phyloP scores from a whole-genome alignment of 176 grass and related monocot genomes.

The Rhynchospora tenuis region DNA sequence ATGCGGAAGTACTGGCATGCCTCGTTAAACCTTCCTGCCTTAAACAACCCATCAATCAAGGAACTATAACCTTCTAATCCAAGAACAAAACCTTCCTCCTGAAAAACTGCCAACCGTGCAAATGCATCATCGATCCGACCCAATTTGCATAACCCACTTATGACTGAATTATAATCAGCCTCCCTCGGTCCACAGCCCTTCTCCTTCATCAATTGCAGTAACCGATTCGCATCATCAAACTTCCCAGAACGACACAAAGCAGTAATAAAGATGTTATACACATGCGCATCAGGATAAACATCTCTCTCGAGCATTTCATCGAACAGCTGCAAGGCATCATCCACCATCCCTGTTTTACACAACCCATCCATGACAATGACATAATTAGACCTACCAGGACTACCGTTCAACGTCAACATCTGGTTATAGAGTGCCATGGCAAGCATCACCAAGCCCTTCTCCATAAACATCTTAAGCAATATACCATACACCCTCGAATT shows the following conservation, averaged over 20 bases:
- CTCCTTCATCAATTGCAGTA: constrained; percentile 57
- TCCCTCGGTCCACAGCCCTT: constrained; percentile 45
- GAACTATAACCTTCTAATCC: constrained; percentile 69
- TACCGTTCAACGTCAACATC: constrained; percentile 41
- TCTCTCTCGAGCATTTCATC: constrained; percentile 77
- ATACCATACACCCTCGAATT: constrained; percentile 55
- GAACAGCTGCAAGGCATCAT: constrained; percentile 54
- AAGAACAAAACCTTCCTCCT: constrained; percentile 41
- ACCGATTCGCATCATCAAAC: constrained; percentile 35
- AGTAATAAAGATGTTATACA: constrained; percentile 57
- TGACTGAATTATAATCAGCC: constrained; percentile 44
- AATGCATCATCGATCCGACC: constrained; percentile 70
- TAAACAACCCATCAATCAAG: constrained; percentile 76
- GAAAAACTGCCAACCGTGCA: constrained; percentile 33
- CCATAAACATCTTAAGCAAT: constrained; percentile 51
- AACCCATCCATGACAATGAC: constrained; percentile 56
- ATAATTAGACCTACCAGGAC: constrained; percentile 43
- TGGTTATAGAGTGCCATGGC: constrained; percentile 69
- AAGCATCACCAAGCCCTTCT: constrained; percentile 48
- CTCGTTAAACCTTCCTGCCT: constrained; percentile 47
- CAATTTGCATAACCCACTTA: constrained; percentile 69
- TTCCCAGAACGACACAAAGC: constrained; percentile 49
- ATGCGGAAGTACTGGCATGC: constrained; percentile 47
- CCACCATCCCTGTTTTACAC: constrained; percentile 36
- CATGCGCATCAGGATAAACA: constrained; percentile 33